Evolutionary conservation across 305 asterid species (phyloP).

Genomic region (Solanum chacoense): DNA sequence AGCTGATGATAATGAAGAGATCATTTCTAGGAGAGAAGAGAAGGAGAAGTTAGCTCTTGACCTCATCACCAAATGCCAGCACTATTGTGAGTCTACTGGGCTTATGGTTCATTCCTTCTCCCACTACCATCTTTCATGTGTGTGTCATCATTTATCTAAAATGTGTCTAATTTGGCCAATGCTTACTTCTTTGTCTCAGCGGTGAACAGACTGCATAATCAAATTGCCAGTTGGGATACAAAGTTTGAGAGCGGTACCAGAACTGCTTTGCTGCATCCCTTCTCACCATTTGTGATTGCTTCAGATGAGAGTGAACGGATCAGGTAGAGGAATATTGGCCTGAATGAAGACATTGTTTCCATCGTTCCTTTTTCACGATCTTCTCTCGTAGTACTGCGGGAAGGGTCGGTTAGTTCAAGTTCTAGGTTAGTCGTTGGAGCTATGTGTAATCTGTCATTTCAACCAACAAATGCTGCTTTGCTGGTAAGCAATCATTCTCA

Average conservation of each 20-base stretch:
- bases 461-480: not conserved
- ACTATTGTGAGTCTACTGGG: conserved; percentile 46
- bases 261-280: conserved; percentile 81
- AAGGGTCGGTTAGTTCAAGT: not conserved
- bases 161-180: not conserved
- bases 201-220: conserved; percentile 69
- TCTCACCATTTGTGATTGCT: conserved; percentile 88
- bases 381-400: not conserved
- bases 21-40: conserved; percentile 72
- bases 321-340: conserved; percentile 37
- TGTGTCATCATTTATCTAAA: not conserved
- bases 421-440: not conserved
- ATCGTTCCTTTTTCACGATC: not conserved
- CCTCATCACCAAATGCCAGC: conserved; percentile 81
- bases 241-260: conserved; percentile 79
- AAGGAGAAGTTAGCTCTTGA: conserved; percentile 74
- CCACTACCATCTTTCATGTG: not conserved
- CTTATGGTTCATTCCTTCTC: not conserved
- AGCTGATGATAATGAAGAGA: conserved; percentile 76
- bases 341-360: not conserved
- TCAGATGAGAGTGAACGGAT: conserved; percentile 86
- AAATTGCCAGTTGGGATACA: conserved; percentile 97
- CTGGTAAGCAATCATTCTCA: not conserved
- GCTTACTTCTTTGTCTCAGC: conserved; percentile 39
- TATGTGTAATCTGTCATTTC: not conserved